These are phyloP conservation scores for Kuraishia molischiana DNA, from an alignment of 805 yeast species.

Conservation along the genomic window DNA sequence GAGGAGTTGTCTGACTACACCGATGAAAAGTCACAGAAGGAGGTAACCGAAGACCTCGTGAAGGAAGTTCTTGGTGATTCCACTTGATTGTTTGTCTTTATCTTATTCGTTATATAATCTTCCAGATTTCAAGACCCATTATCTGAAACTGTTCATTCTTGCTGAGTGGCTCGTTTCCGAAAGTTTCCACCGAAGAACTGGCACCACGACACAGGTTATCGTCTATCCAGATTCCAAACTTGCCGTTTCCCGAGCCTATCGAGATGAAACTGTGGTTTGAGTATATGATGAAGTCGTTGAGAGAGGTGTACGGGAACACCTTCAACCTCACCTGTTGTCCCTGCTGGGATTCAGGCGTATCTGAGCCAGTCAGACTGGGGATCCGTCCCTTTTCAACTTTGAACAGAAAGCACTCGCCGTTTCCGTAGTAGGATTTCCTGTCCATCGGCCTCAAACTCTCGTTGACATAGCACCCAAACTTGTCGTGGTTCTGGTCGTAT, in stretches of 20 bases:
- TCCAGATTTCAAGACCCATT: conserved; percentile 79
- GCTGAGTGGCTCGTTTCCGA: conserved; percentile 74
- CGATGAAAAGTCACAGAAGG: neutral
- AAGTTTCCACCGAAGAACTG: conserved; percentile 69
- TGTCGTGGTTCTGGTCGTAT: conserved; percentile 49
- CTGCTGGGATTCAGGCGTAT: conserved; percentile 3
- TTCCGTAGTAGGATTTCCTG: conserved; percentile 72
- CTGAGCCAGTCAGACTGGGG: conserved; percentile 12
- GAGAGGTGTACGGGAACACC: conserved; percentile 82
- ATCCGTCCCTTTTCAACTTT: conserved; percentile 41
- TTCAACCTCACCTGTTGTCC: conserved; percentile 39
- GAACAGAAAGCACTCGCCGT: conserved; percentile 95
- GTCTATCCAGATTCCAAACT: conserved; percentile 86
- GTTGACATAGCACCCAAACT: conserved; percentile 75
- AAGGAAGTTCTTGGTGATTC: neutral
- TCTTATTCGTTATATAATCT: neutral
- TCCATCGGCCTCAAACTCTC: conserved; percentile 67
- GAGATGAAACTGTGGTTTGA: conserved; percentile 72
- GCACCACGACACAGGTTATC: conserved; percentile 68
- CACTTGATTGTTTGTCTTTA: neutral
- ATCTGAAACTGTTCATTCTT: conserved; percentile 54
- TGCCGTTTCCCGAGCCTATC: conserved; percentile 89
- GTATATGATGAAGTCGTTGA: conserved; percentile 78
- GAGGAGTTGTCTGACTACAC: neutral
- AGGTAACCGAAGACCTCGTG: neutral